Percentiles rank a stretch among this genome's conserved stretches.
phyloP scores from a whole-genome alignment of 257 asterid genomes.

The Nicotiana undulata region DNA sequence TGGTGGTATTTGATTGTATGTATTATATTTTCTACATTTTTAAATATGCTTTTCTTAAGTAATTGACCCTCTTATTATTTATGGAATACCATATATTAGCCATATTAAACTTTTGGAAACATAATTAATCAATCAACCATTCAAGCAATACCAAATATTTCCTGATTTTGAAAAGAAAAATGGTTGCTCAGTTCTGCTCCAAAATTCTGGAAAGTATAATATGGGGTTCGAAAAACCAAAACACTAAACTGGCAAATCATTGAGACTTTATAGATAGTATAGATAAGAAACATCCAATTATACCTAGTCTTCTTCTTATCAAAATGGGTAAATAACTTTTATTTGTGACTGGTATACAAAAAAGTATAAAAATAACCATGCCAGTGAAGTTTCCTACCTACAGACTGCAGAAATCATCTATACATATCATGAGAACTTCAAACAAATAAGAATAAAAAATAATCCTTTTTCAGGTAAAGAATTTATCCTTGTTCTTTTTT shows the following conservation, averaged over 20 bases:
- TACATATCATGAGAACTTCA: neutral
- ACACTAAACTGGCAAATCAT: neutral
- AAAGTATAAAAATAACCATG: neutral
- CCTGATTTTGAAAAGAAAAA: neutral
- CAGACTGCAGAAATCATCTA: neutral
- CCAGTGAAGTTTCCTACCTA: no score
- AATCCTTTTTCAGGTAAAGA: neutral
- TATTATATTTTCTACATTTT: neutral
- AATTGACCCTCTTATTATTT: neutral
- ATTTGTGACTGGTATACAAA: neutral
- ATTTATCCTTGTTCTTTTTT: neutral
- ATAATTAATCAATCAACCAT: neutral
- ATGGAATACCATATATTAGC: neutral
- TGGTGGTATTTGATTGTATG: neutral
- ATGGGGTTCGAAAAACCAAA: neutral
- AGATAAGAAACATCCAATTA: neutral
- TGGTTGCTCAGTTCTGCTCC: neutral
- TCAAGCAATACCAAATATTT: neutral
- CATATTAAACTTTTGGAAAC: neutral
- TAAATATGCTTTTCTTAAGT: neutral
- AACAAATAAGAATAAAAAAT: neutral
- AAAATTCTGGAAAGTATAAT: neutral
- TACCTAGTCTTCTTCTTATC: neutral
- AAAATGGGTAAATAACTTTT: neutral
- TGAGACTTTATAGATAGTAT: neutral